Evolutionary conservation across 441 rosid genomes (phyloP), one percentile per base, ranked within the genome.

Genomic region (Erodium texanum): DNA sequence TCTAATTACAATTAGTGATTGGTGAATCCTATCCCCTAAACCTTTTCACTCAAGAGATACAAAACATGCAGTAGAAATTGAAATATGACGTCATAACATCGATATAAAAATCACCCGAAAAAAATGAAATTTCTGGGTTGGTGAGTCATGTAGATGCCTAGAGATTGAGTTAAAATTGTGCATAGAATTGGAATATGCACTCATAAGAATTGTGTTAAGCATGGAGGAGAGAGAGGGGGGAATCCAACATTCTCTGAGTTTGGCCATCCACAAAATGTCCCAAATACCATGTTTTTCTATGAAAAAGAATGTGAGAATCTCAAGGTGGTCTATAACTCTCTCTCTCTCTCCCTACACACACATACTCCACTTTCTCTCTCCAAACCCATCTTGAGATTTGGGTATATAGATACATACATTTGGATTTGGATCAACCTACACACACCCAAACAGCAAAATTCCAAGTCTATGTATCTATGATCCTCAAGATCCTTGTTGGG

Each of bases 231-330:
- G 63, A 59, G 62, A 71, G 65, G 5, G 75, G 75, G 78, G 82
- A 83, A 77, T 80, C 80, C 75, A 75, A 84, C 79, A 85, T 82
- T 76, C 83, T 66, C 69, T 70, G 72, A 72, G 73, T 71, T 65
- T 77, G 82, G 79, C 80, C 86, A 82, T 74, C 18, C 72, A 77
- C 71, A 52, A 76, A 78, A 77, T 77, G 71, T 68, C 80, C 74
- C 70, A 73, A 70, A 72, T 54, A 43, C 20, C 54, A 19, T 65
- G 27, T 38, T 68, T 38, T 68, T 32, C 16, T 20, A 41, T 59
- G 56, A 52, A 69, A 56, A 77, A 70, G 86, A 83, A 83, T 82
- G 87, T 81, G 80, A 77, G 83, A 64, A 85, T 82, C 89, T 83
- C 84, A 73, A 83, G 43, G 43, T 38, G 43, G 43, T 38, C 43